Conservation (phyloP, 2,329 filamentous ascomycete species). For the Paecilomyces niveus region DNA sequence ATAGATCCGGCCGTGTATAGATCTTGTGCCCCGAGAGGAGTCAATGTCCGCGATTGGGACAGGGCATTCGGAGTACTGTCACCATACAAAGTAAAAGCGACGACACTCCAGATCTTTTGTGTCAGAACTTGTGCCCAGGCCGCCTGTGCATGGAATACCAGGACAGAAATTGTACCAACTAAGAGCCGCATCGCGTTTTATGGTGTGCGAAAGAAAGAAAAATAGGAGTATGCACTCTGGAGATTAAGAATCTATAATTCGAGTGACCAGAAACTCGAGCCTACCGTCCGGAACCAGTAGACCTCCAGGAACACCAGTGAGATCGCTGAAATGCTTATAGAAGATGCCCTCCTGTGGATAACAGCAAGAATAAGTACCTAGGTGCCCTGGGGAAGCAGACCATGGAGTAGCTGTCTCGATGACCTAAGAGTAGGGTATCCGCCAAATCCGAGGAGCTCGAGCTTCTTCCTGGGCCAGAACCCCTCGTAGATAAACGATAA, state of each 20-base stretch:
- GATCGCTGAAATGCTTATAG: slow-evolving; percentile 1
- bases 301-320: slow-evolving; percentile 3
- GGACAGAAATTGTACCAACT: slow-evolving; percentile 3
- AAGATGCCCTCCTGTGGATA: neutral
- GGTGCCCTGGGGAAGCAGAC: neutral
- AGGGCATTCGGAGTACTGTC: slow-evolving; percentile 46
- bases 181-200: neutral
- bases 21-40: slow-evolving; percentile 49
- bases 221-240: neutral
- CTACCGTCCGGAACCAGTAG: neutral
- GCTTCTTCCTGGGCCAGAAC: neutral
- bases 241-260: neutral
- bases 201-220: neutral
- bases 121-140: slow-evolving; percentile 19
- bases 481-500: neutral
- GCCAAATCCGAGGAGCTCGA: neutral
- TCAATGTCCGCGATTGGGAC: slow-evolving; percentile 34
- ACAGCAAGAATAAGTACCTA: neutral
- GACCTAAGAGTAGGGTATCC: neutral
- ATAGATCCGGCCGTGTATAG: slow-evolving; percentile 43
- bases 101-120: slow-evolving; percentile 40
- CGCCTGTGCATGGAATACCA: slow-evolving; percentile 10
- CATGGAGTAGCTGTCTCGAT: neutral
- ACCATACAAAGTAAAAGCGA: slow-evolving; percentile 49
- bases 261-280: neutral